These are phyloP conservation scores for Lolium multiflorum DNA, from an alignment of 176 grass and related monocot genomes.

Conservation along the genomic window DNA sequence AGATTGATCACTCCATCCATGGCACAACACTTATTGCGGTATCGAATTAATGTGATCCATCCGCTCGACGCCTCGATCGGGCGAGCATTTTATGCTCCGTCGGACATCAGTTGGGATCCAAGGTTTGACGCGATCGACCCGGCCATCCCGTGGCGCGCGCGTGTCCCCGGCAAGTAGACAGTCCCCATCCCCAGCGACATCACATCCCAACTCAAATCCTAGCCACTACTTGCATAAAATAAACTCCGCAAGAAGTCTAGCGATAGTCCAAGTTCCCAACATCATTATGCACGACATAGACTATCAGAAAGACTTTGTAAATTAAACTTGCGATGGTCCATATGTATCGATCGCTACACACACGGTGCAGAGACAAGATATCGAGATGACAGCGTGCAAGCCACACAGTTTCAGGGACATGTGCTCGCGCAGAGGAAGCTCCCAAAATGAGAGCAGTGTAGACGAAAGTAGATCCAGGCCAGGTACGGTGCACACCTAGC, in stretches of 20 bases:
- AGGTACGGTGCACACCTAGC: background rate
- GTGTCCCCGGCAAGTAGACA: background rate
- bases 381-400: background rate
- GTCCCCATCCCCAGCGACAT: background rate
- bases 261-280: background rate
- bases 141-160: background rate
- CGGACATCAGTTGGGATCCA: background rate
- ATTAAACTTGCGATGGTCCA: no score
- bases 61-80: no score
- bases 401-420: background rate
- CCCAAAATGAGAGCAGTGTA: background rate
- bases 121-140: background rate
- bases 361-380: background rate
- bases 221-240: background rate
- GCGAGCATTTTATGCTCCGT: no score
- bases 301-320: no score
- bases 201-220: background rate
- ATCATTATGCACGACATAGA: background rate
- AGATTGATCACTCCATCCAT: no score
- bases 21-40: no score
- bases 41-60: background rate
- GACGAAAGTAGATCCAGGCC: background rate
- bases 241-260: background rate
- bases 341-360: no score
- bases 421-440: background rate